These are phyloP conservation scores for Cercospora sp. DNA, from an alignment of 2,329 filamentous ascomycete genomes.

Conservation along the genomic window DNA sequence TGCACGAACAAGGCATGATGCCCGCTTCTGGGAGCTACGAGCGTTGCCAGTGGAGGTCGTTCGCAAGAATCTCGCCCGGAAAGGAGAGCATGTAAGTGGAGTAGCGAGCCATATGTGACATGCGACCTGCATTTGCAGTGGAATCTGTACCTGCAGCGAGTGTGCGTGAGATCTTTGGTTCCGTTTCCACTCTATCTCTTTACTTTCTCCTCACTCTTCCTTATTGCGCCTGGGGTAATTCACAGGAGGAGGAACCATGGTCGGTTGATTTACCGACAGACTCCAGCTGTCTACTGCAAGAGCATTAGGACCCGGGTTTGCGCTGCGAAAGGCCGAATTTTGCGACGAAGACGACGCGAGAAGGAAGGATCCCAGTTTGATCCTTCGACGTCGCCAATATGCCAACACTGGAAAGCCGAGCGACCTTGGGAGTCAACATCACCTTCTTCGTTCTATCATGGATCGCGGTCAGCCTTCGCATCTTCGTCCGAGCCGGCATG, in stretches of 20 bases:
- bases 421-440: conserved; percentile 28
- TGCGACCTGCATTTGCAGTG: conserved; percentile 9
- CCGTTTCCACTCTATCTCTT: conserved; percentile 5
- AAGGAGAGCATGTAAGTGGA: conserved; percentile 7
- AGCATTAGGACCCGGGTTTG: neutral
- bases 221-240: neutral
- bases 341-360: neutral
- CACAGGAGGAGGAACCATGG: neutral
- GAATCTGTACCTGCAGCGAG: neutral
- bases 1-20: conserved; percentile 6
- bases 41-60: conserved; percentile 7
- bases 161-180: neutral
- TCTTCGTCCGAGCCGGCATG: conserved; percentile 43
- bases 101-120: conserved; percentile 1
- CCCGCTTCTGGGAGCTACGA: conserved; percentile 7
- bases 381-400: neutral
- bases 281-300: neutral
- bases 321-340: neutral
- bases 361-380: neutral
- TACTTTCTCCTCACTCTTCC: neutral
- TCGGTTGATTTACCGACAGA: neutral
- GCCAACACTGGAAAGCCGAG: conserved; percentile 19
- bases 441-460: conserved; percentile 45
- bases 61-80: conserved; percentile 1
- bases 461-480: conserved; percentile 41